Evolutionary conservation across 176 grass and related monocot species (phyloP), one percentile per base, ranked within the genome.

Genomic region (Paspalum vaginatum): DNA sequence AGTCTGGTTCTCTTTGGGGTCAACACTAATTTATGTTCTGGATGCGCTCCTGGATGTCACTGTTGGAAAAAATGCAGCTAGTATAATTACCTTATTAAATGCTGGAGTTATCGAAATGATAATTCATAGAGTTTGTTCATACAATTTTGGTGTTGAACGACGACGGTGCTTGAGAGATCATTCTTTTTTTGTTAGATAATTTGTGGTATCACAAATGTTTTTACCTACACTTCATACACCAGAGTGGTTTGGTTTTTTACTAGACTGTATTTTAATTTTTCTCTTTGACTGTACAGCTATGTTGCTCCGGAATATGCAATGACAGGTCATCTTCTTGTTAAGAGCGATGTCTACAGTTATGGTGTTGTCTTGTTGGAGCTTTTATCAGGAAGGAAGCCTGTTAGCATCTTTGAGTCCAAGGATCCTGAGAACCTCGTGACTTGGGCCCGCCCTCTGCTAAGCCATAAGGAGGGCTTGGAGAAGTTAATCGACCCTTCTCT

Each of bases 251-350:
- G 61, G 59, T 65, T 81, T 45, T 81, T 52, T 49, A 84, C 69
- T 70, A 46, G 18, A 69, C 79, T 81, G 8, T 38, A 45, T 78
- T 57, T 88, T 88, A 48, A 17, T 76, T 69, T 76, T 71, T 46
- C 59, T 55, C 43, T 87, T 9, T 66, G 46, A 67, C 74, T 15
- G 16, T 65, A 75, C 88, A 99, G 96, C 17, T 99, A 99, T 66
- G 96, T 99, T 74, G 96, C 96, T 71, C 96, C 96, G 78, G 96
- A 99, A 86, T 99, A 99, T 91, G 96, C 96, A 65, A 99, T 99
- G 96, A 99, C 90, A 10, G 96, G 96, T 4, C 96, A 95, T 79
- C 84, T 99, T 65, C 90, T 95, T 79, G 92, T 99, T 14, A 99
- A 99, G 77, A 95, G 92, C 15, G 96, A 99, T 16, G 96, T 99